These are phyloP conservation scores for Flaveria robusta DNA, from an alignment of 129 eudicot genomes.

Conservation along the genomic window DNA sequence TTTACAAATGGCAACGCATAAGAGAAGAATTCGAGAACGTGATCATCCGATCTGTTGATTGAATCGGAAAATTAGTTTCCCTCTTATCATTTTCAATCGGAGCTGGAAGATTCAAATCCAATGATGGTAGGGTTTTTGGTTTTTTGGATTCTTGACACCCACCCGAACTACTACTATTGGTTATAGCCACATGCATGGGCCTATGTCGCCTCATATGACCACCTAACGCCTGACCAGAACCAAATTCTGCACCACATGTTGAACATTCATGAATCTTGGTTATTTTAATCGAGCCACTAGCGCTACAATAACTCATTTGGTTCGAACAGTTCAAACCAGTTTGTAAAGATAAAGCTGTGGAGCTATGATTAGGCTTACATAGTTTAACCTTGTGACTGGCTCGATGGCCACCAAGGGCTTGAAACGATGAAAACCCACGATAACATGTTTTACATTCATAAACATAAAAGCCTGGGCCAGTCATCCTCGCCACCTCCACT, in stretches of 20 bases:
- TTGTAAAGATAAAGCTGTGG: conserved; percentile 49
- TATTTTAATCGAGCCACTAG: conserved; percentile 28
- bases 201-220: conserved; percentile 98
- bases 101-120: conserved; percentile 85
- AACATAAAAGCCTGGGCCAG: conserved; percentile 12
- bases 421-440: conserved; percentile 71
- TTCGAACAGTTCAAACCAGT: conserved; percentile 23
- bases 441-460: conserved; percentile 86
- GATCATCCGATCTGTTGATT: conserved; percentile 53
- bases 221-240: conserved; percentile 85
- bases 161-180: conserved; percentile 1
- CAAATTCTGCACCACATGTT: conserved; percentile 80
- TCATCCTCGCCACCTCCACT: neutral
- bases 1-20: conserved; percentile 70
- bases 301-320: conserved; percentile 14
- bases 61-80: conserved; percentile 55
- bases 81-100: conserved; percentile 45
- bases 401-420: conserved; percentile 93
- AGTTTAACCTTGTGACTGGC: conserved; percentile 83
- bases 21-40: conserved; percentile 63
- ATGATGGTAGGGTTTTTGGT: conserved; percentile 42
- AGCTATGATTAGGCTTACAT: conserved; percentile 38
- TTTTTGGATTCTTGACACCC: conserved; percentile 51
- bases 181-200: conserved; percentile 32
- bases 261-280: conserved; percentile 77